Evolutionary conservation across 169 alveolate genomes (phyloP), one percentile per base, ranked within the genome.

Genomic region (Babesia ovis): DNA sequence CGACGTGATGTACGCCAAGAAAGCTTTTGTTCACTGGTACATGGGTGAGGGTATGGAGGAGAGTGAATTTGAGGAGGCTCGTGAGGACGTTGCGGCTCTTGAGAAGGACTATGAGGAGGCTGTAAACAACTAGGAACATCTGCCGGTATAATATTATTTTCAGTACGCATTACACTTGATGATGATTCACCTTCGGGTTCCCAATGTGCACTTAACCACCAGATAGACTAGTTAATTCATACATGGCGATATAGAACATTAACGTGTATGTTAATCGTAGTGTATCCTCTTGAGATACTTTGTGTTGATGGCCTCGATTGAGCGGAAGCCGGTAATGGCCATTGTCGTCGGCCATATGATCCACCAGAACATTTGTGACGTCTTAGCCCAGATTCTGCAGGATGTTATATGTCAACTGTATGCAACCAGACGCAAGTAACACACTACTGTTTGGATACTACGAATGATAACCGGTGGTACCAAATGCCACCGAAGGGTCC

Each of bases 11-110:
- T 92, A 92, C 81, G 92, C 96, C 79, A 94, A 95, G 90, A 92
- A 98, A 82, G 99, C 99, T 42, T 96, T 95, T 83, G 97, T 94
- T 45, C 99, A 96, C 90, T 95, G 99, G 98, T 96, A 91, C 90
- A 95, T 95, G 59, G 97, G 98, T 35, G 98, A 94, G 85, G 98
- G 98, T 54, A 92, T 95, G 98, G 98, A 96, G 85, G 98, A 95
- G 90, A 92, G 96, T 43, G 98, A 95, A 75, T 93, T 96, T 89
- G 91, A 93, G 51, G 98, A 95, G 85, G 98, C 99, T 71, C 92
- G 98, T 67, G 99, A 96, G 81, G 98, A 96, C 88, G 91, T 96
- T 25, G 98, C 98, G 39, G 97, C 98, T 27, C 90, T 96, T 16
- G 98, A 96, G 82, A 94, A 94, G 85, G 98, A 96, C 91, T 96